phyloP scores from a whole-genome alignment of 306 rosid genomes.

The Mimosa pudica region DNA sequence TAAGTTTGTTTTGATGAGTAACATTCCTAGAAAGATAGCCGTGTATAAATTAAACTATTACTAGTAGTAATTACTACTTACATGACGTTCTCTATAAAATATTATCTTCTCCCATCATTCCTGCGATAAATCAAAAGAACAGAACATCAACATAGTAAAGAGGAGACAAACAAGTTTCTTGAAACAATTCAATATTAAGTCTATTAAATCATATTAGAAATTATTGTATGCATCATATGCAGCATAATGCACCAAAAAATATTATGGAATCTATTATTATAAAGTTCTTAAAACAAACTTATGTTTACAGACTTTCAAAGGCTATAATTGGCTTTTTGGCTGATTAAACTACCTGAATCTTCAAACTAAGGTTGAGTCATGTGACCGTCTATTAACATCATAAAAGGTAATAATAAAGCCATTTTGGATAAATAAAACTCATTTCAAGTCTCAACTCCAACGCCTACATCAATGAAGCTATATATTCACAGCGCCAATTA shows the following conservation, averaged over 20 bases:
- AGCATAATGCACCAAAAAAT: constrained; percentile 10
- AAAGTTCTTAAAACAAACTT: constrained; percentile 23
- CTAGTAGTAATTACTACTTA: constrained; percentile 61
- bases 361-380: constrained; percentile 71
- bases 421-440: constrained; percentile 76
- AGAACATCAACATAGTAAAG: constrained; percentile 35
- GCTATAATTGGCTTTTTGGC: constrained; percentile 34
- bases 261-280: constrained; percentile 20
- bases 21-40: constrained; percentile 24
- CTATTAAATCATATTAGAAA: constrained; percentile 8
- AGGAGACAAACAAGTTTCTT: constrained; percentile 19
- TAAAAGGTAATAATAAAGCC: constrained; percentile 84
- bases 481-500: constrained; percentile 94
- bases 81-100: constrained; percentile 74
- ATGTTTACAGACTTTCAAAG: constrained; percentile 5
- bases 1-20: constrained; percentile 34
- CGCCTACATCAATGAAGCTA: constrained; percentile 65
- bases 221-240: constrained; percentile 14
- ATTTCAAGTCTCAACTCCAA: constrained; percentile 75
- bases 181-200: constrained; percentile 26
- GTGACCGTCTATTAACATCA: constrained; percentile 63
- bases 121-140: constrained; percentile 49
- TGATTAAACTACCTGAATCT: constrained; percentile 63
- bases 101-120: constrained; percentile 61
- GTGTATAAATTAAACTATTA: constrained; percentile 16